phyloP scores from a whole-genome alignment of 2,329 filamentous ascomycete genomes.

The Xylariales sp. region DNA sequence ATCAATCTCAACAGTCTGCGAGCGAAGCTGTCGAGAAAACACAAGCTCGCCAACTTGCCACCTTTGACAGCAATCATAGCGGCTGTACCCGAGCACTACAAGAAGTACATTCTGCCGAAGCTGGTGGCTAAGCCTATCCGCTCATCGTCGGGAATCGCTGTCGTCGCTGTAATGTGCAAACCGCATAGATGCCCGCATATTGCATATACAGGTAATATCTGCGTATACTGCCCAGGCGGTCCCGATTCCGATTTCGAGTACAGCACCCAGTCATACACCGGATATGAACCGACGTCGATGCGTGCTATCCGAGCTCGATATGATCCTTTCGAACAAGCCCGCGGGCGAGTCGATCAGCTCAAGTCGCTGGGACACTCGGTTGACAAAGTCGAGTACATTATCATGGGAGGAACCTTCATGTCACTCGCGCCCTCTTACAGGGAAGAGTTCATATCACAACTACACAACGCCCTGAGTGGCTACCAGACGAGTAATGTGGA shows the following conservation, averaged over 20 bases:
- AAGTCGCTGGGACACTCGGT: conserved; percentile 93
- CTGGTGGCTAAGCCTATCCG: conserved; percentile 95
- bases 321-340: conserved; percentile 95
- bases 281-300: conserved; percentile 98
- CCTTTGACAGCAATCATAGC: conserved; percentile 96
- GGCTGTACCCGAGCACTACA: conserved; percentile 98
- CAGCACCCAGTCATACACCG: conserved; percentile 97
- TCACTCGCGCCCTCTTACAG: conserved; percentile 84
- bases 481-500: conserved; percentile 94
- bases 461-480: conserved; percentile 94
- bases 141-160: conserved; percentile 93
- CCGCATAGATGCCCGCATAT: conserved; percentile 97
- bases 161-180: conserved; percentile 99
- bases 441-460: conserved; percentile 88
- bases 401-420: conserved; percentile 99
- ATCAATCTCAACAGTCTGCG: conserved; percentile 89
- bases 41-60: conserved; percentile 80
- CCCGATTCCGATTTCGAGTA: conserved; percentile 99
- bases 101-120: conserved; percentile 97
- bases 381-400: conserved; percentile 99
- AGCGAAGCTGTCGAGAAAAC: conserved; percentile 86
- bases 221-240: conserved; percentile 95
- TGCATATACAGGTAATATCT: conserved; percentile 97
- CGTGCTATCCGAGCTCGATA: conserved; percentile 94
- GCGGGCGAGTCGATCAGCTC: conserved; percentile 93